Evolutionary conservation across 495 filamentous ascomycete genomes (phyloP).

Genomic region (Thozetella sp.): DNA sequence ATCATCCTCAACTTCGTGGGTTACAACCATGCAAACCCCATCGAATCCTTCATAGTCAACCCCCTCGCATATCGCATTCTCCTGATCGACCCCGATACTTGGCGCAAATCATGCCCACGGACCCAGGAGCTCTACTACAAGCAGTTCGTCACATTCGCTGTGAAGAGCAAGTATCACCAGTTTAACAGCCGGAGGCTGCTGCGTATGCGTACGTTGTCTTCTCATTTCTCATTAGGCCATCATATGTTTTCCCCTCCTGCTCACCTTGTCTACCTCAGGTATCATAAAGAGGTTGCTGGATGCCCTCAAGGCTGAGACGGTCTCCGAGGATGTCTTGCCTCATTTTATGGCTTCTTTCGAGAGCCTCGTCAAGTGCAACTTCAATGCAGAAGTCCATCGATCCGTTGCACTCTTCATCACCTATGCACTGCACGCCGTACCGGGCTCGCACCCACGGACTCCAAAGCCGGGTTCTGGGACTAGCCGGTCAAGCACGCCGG

Average conservation of each 20-base stretch:
- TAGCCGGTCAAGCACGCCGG: constrained; percentile 36
- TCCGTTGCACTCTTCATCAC: constrained; percentile 93
- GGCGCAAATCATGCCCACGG: constrained; percentile 72
- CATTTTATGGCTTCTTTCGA: constrained; percentile 78
- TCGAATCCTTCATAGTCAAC: constrained; percentile 91
- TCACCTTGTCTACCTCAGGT: constrained; percentile 50
- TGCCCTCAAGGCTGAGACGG: constrained; percentile 82
- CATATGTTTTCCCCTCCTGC: constrained; percentile 7
- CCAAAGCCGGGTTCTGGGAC: constrained; percentile 42
- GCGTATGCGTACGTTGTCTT: constrained; percentile 78
- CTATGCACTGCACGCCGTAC: constrained; percentile 78
- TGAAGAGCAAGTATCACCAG: constrained; percentile 83
- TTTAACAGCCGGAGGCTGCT: constrained; percentile 86
- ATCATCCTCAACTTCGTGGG: constrained; percentile 85
- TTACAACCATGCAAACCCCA: constrained; percentile 73
- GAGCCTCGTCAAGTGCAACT: constrained; percentile 74
- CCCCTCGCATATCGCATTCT: constrained; percentile 90
- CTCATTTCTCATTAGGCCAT: neutral
- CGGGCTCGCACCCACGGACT: constrained; percentile 49
- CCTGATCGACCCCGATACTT: constrained; percentile 88
- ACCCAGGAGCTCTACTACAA: constrained; percentile 89
- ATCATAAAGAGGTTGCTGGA: constrained; percentile 89
- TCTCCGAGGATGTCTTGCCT: constrained; percentile 67
- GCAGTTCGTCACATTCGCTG: constrained; percentile 83
- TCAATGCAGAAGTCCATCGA: constrained; percentile 79